A percentile compares a stretch with the other conserved stretches of the same genome.
These are phyloP conservation scores for Linum trigynum DNA, from an alignment of 345 rosid species.

Conservation along the genomic window DNA sequence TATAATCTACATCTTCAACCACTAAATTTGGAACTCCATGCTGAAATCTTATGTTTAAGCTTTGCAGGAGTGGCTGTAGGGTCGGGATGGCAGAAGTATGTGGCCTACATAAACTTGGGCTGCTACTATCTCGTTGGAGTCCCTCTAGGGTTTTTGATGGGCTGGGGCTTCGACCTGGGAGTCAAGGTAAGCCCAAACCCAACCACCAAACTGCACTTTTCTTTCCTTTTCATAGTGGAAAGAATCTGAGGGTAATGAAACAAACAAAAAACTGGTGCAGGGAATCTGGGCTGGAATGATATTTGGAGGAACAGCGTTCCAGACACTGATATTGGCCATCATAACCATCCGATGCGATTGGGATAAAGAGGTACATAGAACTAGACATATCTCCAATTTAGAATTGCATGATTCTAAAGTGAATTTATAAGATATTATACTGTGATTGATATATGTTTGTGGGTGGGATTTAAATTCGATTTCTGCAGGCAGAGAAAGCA, in stretches of 20 bases:
- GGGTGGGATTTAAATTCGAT: neutral
- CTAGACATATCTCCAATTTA: too few species aligned
- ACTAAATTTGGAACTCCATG: neutral
- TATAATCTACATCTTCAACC: neutral
- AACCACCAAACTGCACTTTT: too few species aligned
- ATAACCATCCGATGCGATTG: constrained; percentile 61
- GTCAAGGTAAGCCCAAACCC: constrained; percentile 45
- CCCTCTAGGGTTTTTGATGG: constrained; percentile 79
- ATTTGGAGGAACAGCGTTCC: constrained; percentile 72
- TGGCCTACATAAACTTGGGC: constrained; percentile 83
- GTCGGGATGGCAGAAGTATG: constrained; percentile 89
- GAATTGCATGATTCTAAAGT: neutral
- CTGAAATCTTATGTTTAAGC: neutral
- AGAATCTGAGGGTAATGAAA: neutral
- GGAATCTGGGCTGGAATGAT: constrained; percentile 97
- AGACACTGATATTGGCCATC: constrained; percentile 41
- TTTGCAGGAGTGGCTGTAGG: constrained; percentile 83
- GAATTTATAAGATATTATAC: neutral
- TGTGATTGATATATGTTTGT: neutral
- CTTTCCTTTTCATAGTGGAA: neutral
- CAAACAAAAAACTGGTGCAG: constrained; percentile 18
- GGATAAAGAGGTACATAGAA: constrained; percentile 54
- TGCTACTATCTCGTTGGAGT: constrained; percentile 68
- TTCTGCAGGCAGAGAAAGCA: constrained; percentile 64
- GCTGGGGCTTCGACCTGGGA: constrained; percentile 67